Base-by-base conservation (phyloP, 352 stramenopile genomes). In the Blastocystis sp. region DNA sequence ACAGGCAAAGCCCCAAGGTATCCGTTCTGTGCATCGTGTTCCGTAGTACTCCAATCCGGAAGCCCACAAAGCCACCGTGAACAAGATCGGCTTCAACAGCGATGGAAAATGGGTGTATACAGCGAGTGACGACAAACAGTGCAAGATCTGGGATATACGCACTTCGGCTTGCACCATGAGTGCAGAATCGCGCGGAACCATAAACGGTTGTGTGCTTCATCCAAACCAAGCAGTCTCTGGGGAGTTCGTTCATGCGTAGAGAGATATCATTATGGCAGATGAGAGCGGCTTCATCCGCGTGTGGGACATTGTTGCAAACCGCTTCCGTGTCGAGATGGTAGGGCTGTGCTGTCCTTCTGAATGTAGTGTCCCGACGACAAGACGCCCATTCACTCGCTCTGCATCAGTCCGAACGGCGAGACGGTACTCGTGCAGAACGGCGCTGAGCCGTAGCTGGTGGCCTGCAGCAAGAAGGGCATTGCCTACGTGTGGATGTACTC, bases 81-180 rank as follows among this genome's bases (percentile, higher is more conserved):
- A 79, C 45, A 88, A 65, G 19, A 79, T 88, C 23, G 78, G 78
- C n/a, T 88, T 88, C 52, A 88, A 78, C 53, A 78, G 56, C 14
- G 78, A 88, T 19, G 43, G 11, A 0, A 88, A 88, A 67, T 88
- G 78, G 78, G 38, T 88, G 23, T 88, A 88, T 60, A 88, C 78
- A 62, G 78, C 64, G 7, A 53, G 64, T 61, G 61, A 88, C 43
- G 78, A 88, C 40, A 74, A 64, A 21, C 52, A 45, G 45, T 79
- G 64, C 61, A 88, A 88, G 60, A 74, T 88, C 23, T 88, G 78
- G 78, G 78, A 88, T 17, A 78, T 88, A 17, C 78, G 78, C 23
- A 88, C 67, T 0, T 52, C 45, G n/a, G 67, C 66, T 28, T 88
- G 78, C 41, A 78, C 52, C 1, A 23, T 64, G 21, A 77, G 19